Percentiles rank a stretch among this genome's conserved stretches.
Evolutionary conservation across 2,329 filamentous ascomycete species (phyloP).

Genomic region (Stachybotrys chartarum): DNA sequence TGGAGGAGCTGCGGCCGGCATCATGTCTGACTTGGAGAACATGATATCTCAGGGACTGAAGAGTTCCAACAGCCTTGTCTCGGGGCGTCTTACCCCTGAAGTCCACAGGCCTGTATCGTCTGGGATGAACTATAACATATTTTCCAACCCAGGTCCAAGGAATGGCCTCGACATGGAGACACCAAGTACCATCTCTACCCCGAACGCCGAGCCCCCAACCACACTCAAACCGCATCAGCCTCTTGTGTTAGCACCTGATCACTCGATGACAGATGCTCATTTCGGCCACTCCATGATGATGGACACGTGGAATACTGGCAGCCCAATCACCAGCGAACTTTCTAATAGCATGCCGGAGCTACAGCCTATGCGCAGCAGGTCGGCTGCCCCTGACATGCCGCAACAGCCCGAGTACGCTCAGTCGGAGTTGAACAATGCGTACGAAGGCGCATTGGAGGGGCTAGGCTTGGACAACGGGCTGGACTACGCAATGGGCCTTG

Average conservation of each 20-base stretch:
- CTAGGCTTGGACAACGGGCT: constrained; percentile 38
- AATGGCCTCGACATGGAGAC: background rate
- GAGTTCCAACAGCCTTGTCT: constrained; percentile 5
- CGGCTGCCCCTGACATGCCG: background rate
- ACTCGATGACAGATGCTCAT: constrained; percentile 2
- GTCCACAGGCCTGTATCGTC: background rate
- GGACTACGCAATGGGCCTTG: constrained; percentile 33
- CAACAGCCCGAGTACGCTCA: background rate
- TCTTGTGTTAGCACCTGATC: background rate
- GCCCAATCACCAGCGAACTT: background rate
- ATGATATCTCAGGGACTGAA: constrained; percentile 38
- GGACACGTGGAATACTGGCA: constrained; percentile 1
- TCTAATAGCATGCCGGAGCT: background rate
- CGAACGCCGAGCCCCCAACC: background rate
- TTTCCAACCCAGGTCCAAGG: background rate
- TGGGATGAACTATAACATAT: background rate
- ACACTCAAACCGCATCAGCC: background rate
- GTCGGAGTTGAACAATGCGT: constrained; percentile 41
- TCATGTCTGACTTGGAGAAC: constrained; percentile 41
- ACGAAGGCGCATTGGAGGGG: constrained; percentile 40
- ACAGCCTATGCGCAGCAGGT: background rate
- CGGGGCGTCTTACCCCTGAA: background rate
- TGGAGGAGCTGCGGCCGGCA: constrained; percentile 42
- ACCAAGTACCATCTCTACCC: background rate
- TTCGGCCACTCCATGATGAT: constrained; percentile 4